A percentile compares a stretch with the other conserved stretches of the same genome.
Evolutionary conservation across 2,329 filamentous ascomycete genomes (phyloP).

Genomic region (Phyllosticta citriasiana): DNA sequence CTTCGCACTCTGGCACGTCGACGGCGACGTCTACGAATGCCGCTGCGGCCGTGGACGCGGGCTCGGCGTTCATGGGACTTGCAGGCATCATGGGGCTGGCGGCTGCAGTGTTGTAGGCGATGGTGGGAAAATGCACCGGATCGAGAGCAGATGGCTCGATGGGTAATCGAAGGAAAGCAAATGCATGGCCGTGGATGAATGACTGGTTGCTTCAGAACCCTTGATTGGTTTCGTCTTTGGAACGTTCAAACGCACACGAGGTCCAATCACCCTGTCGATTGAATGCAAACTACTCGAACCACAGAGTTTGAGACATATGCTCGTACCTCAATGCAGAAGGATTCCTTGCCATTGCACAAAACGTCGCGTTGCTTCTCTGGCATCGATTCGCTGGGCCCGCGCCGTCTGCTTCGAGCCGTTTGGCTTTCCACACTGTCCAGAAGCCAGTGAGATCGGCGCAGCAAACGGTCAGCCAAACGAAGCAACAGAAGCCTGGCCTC

Average conservation of each 20-base stretch:
- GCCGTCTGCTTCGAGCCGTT: not conserved
- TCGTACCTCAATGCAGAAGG: not conserved
- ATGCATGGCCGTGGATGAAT: not conserved
- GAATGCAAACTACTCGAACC: not conserved
- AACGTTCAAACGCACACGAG: not conserved
- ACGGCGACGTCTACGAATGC: not conserved
- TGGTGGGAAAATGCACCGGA: not conserved
- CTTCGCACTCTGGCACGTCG: not conserved
- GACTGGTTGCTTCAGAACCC: not conserved
- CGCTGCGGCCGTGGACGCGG: not conserved
- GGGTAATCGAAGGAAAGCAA: too few relatives aligned
- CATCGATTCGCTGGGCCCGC: not conserved
- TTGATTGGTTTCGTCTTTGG: not conserved
- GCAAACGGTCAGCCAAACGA: not conserved
- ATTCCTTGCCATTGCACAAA: not conserved
- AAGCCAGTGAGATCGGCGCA: not conserved
- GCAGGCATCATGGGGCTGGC: not conserved
- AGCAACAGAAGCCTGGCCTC: not conserved
- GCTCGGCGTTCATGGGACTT: not conserved
- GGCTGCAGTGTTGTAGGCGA: not conserved
- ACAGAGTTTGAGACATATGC: not conserved
- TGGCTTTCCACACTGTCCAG: not conserved
- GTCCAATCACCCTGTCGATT: not conserved
- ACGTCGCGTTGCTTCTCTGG: not conserved
- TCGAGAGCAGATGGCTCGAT: too few relatives aligned